Base-by-base conservation (phyloP, 1,139 yeast genomes). In the Geotrichum fermentans region DNA sequence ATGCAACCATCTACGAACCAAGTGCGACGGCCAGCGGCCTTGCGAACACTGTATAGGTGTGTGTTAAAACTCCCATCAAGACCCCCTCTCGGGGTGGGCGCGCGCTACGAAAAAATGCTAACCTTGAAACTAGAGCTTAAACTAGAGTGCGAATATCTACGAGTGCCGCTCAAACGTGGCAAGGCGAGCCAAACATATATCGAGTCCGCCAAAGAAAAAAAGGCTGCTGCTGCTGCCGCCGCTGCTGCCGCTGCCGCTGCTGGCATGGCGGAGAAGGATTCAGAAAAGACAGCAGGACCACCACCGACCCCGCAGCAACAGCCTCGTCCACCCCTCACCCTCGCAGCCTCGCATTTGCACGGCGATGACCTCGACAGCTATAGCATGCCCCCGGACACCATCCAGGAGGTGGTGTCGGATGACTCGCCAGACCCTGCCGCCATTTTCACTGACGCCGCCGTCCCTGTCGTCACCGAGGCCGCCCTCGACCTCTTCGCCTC, bases 111-210 rank as follows among this genome's bases (percentile, higher is more conserved):
- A 14, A 5, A 5, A 13, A 14, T 14, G n/a, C 34, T 30, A 33
- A n/a, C 20, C 13, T 30, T 35, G 16, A 7, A 5, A 10, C 6
- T 37, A 43, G 51, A 42, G 21, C 34, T 44, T n/a, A 40, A 40
- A 16, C 32, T 49, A n/a, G 39, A 33, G 14, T 51, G 53, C 33
- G 49, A 44, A 14, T 51, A 51, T 20, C 54, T 66, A 3, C 58
- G 74, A 28, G 59, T 64, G 22, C 72, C 70, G 26, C 69, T 65
- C 52, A 67, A 68, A 53, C 60, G 74, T 34, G 74, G 74, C 11
- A 61, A 73, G 44, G 73, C 72, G 11, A 55, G 63, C 22, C 56
- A 56, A 40, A 58, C 62, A 8, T 62, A 63, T 36, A 50, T 60
- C 16, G 59, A 52, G 33, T 50, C 58, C 8, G 50, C 52, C 26